Percentiles rank a stretch among this genome's conserved stretches.
These are phyloP conservation scores for Abrus precatorius DNA, from an alignment of 306 rosid species.

Conservation along the genomic window DNA sequence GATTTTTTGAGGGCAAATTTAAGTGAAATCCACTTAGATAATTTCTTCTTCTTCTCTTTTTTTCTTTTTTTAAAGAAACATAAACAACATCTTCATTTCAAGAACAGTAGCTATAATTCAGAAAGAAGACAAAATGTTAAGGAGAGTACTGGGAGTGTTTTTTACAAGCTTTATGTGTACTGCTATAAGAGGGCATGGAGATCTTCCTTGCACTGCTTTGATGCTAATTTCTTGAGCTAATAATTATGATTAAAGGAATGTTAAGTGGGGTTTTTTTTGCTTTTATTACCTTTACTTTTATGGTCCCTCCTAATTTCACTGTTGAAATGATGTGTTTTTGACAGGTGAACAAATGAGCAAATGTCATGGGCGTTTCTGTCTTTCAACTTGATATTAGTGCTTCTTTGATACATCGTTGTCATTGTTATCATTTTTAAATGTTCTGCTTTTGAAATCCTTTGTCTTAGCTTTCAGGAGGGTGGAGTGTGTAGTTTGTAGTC, in stretches of 20 bases:
- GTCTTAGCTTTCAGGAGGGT: conserved; percentile 27
- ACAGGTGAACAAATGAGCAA: conserved; percentile 45
- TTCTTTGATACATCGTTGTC: conserved; percentile 29
- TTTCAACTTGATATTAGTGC: background rate
- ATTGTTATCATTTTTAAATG: background rate
- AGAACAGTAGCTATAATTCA: background rate
- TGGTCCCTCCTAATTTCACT: conserved; percentile 6
- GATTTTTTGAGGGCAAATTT: background rate
- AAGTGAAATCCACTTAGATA: no score
- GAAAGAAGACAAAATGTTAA: conserved; percentile 2
- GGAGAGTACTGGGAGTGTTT: background rate
- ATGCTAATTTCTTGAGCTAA: background rate
- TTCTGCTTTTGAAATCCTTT: background rate
- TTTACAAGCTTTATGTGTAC: background rate
- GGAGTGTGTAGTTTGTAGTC: conserved; percentile 30
- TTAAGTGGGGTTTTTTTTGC: background rate
- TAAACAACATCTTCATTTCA: background rate
- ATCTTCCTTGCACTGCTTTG: background rate
- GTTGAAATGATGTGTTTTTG: conserved; percentile 16
- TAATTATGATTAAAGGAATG: conserved; percentile 17
- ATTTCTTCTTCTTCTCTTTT: no score
- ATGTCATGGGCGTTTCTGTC: conserved; percentile 40
- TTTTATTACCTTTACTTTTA: background rate
- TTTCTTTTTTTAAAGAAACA: background rate
- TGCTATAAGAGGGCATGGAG: background rate